Evolutionary conservation across 306 rosid genomes (phyloP), one percentile per base, ranked within the genome.

Genomic region (Ammopiptanthus mongolicus): DNA sequence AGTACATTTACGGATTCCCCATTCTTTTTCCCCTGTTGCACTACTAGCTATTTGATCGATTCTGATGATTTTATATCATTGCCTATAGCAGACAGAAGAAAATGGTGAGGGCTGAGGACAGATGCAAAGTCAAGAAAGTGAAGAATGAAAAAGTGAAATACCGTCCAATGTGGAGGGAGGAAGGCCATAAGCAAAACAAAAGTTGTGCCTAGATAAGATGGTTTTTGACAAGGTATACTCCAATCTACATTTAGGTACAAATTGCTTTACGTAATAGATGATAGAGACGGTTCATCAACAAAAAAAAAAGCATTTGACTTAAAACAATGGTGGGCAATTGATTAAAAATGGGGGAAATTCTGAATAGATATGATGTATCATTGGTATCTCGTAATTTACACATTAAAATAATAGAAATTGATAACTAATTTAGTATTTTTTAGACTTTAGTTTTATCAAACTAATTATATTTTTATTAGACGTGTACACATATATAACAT

Each of bases 121-220:
- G 29, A 58, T 68, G 41, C 70, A 77, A 77, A 65, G 58, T 65
- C 25, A 46, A 47, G 15, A 41, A 31, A 18, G 11, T n/a, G 28
- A 33, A 39, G 29, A 17, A 12, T 67, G 39, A 12, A 50, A 75
- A 61, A 12, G 69, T 31, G 41, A 65, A 75, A 75, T 64, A 69
- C 69, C 73, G 10, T 69, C 84, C 81, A 61, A 52, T 39, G 44
- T 75, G 80, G 73, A 71, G 66, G 74, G 78, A 71, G 36, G 60
- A 34, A 73, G 17, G 46, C 70, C 57, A 34, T 12, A 47, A 28
- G 9, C 22, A 41, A 41, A 39, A 28, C 9, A 10, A 58, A 73
- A 73, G 77, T 39, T 39, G n/a, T 70, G 22, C 73, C 23, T 67
- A 15, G 1, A 5, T 58, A 28, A 23, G 33, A 66, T 42, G 41